Conservation (phyloP, 176 grass and related monocot species). For the Microstegium vimineum region DNA sequence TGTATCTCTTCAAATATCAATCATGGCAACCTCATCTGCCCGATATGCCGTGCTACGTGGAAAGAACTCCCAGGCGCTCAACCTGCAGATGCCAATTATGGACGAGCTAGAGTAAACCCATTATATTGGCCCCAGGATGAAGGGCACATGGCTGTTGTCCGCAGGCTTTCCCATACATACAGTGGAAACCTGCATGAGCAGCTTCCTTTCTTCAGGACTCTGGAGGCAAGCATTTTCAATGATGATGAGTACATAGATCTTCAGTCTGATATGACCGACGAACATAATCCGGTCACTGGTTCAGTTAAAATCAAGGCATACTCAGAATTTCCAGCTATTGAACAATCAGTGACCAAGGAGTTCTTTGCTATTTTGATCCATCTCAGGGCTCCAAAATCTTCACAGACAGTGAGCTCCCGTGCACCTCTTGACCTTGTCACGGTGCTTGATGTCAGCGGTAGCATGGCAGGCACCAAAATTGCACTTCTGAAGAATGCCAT, state of each 20-base stretch:
- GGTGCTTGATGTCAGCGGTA: constrained; percentile 90
- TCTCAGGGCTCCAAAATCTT: constrained; percentile 70
- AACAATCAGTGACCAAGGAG: constrained; percentile 36
- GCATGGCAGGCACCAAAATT: constrained; percentile 87
- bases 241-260: constrained; percentile 67
- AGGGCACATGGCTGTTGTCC: constrained; percentile 43
- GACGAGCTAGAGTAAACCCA: constrained; percentile 70
- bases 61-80: constrained; percentile 65
- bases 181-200: constrained; percentile 39
- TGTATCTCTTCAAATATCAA: constrained; percentile 87
- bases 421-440: constrained; percentile 89
- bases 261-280: constrained; percentile 25
- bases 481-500: constrained; percentile 79
- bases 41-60: constrained; percentile 80
- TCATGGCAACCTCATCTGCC: constrained; percentile 76
- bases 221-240: constrained; percentile 54
- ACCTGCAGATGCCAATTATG: constrained; percentile 41
- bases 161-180: constrained; percentile 33
- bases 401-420: constrained; percentile 31
- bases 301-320: constrained; percentile 64
- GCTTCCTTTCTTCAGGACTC: constrained; percentile 32
- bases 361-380: constrained; percentile 73
- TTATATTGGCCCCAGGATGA: constrained; percentile 50
- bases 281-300: constrained; percentile 8
- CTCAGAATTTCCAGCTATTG: constrained; percentile 47